Conservation (phyloP, 2,329 filamentous ascomycete genomes). For the Colletotrichum musicola region DNA sequence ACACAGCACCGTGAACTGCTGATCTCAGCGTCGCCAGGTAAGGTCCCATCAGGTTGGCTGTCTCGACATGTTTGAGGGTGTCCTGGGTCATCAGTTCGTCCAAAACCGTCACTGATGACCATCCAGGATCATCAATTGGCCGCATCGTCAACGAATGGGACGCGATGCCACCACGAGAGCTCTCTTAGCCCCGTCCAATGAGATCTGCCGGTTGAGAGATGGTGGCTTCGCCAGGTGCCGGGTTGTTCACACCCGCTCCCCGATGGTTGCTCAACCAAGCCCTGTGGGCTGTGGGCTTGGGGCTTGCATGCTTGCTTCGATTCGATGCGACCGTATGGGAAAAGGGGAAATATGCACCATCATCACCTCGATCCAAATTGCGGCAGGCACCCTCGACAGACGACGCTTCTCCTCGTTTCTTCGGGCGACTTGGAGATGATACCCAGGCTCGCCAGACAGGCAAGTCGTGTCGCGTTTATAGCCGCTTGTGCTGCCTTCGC, state of each 20-base stretch:
- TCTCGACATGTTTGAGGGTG: not conserved
- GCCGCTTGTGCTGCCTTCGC: not conserved
- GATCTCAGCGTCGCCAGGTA: not conserved
- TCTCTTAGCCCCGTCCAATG: constrained; percentile 11
- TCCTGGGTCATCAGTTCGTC: constrained; percentile 10
- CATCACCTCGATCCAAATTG: constrained; percentile 11
- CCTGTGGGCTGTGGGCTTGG: not conserved
- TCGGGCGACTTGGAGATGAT: not conserved
- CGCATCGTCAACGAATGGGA: not conserved
- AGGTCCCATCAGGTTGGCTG: not conserved
- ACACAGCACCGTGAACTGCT: not conserved
- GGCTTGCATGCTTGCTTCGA: not conserved
- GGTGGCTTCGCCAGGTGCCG: constrained; percentile 17
- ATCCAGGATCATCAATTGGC: constrained; percentile 7
- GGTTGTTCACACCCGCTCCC: constrained; percentile 3
- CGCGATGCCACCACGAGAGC: not conserved
- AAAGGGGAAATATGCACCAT: constrained; percentile 5
- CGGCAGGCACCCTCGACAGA: not conserved
- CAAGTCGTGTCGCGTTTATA: constrained; percentile 4
- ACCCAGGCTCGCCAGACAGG: not conserved
- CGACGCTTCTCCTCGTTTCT: not conserved
- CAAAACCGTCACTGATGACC: constrained; percentile 11
- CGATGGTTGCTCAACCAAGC: constrained; percentile 5
- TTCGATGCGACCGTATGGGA: constrained; percentile 3
- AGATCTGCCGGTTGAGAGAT: not conserved